Conservation (phyloP, 106 monocot species). For the Platanthera zijinensis region DNA sequence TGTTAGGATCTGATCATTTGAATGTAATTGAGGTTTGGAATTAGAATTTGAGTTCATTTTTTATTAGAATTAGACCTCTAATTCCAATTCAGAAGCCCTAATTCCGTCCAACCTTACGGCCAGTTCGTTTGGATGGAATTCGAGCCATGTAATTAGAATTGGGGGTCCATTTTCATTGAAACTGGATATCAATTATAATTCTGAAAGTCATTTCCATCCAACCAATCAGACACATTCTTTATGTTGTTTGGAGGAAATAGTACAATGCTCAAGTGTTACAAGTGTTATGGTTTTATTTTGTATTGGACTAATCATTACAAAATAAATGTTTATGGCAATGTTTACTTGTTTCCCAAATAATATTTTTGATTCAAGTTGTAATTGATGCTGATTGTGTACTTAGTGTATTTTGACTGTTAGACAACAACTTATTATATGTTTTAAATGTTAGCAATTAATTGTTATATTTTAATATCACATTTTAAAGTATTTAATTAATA, state of each 20-base stretch:
- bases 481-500: neutral
- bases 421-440: neutral
- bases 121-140: no score
- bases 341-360: neutral
- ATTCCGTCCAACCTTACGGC: no score
- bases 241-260: no score
- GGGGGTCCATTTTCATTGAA: no score
- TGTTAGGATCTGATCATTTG: neutral
- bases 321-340: neutral
- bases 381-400: neutral
- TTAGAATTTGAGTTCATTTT: neutral
- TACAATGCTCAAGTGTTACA: neutral
- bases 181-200: no score
- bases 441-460: neutral
- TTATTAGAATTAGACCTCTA: no score
- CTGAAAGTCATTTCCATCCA: no score
- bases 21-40: neutral
- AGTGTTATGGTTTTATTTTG: neutral
- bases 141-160: no score
- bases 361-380: neutral
- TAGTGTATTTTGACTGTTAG: neutral
- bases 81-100: no score
- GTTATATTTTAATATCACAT: neutral
- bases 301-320: neutral
- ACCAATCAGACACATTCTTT: no score